Evolutionary conservation across 192 early-diverging fungal genomes (phyloP).

Genomic region (Dimargaris cristalligena): DNA sequence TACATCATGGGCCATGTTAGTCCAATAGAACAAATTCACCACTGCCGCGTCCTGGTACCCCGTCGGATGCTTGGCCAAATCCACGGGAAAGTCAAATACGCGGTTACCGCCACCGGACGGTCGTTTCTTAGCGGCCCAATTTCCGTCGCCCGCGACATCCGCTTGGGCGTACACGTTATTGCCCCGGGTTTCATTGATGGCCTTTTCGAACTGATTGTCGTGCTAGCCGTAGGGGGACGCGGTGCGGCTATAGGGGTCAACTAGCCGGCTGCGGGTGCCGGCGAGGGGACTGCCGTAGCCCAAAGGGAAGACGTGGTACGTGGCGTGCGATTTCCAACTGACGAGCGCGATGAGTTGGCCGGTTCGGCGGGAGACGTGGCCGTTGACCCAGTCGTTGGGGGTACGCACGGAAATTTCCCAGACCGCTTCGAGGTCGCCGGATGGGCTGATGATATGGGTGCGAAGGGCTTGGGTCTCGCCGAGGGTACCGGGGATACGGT

Average conservation of each 20-base stretch:
- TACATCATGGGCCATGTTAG: conserved; percentile 36
- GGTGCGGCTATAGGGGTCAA: conserved; percentile 29
- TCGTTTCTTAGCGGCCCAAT: conserved; percentile 60
- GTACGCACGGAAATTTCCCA: conserved; percentile 70
- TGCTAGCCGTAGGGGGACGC: conserved; percentile 64
- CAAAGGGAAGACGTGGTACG: conserved; percentile 66
- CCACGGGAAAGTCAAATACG: conserved; percentile 59
- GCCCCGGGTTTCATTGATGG: conserved; percentile 62
- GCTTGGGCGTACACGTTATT: conserved; percentile 88
- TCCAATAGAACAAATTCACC: conserved; percentile 32
- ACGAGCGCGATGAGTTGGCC: conserved; percentile 47
- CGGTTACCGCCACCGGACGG: conserved; percentile 36
- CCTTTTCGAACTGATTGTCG: conserved; percentile 16
- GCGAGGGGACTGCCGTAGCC: conserved; percentile 62
- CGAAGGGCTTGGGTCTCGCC: conserved; percentile 33
- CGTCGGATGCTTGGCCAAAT: conserved; percentile 27
- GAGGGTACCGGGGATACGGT: conserved; percentile 9
- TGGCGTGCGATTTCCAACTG: conserved; percentile 63
- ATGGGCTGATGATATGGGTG: conserved; percentile 43
- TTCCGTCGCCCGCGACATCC: conserved; percentile 51
- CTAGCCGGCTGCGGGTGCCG: conserved; percentile 32
- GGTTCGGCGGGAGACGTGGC: conserved; percentile 37
- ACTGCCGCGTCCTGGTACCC: conserved; percentile 30
- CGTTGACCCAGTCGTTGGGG: conserved; percentile 64
- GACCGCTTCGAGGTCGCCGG: conserved; percentile 41